Percentiles rank a stretch among this genome's conserved stretches.
Conservation (phyloP, 1,284 basidiomycete species). For the Marasmius tenuissimus region DNA sequence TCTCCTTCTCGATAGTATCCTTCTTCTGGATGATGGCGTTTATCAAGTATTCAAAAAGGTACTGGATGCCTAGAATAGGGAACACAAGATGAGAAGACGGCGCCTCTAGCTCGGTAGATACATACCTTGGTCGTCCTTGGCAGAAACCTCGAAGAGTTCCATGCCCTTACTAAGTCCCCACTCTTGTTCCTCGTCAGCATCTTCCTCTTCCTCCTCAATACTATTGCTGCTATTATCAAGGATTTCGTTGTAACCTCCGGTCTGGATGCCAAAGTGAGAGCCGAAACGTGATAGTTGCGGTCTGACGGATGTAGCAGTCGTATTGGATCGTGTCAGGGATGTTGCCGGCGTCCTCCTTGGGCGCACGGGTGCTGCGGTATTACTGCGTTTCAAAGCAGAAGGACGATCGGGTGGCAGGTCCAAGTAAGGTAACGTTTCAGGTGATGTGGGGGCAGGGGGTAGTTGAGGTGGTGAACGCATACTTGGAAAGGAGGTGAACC, state of each 20-base stretch:
- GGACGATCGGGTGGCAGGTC: conserved; percentile 45
- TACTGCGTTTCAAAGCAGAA: conserved; percentile 47
- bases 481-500: conserved; percentile 80
- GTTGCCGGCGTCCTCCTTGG: conserved; percentile 35
- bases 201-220: conserved; percentile 61
- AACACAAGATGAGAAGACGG: conserved; percentile 10
- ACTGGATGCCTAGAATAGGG: conserved; percentile 60
- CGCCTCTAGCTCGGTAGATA: conserved; percentile 10
- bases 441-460: conserved; percentile 39
- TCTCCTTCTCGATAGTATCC: conserved; percentile 76
- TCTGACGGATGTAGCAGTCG: conserved; percentile 37
- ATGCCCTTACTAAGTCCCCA: conserved; percentile 80
- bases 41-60: conserved; percentile 76
- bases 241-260: conserved; percentile 52
- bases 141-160: conserved; percentile 83
- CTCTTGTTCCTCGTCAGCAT: conserved; percentile 56
- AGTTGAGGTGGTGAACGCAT: conserved; percentile 54
- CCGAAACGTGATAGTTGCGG: conserved; percentile 56
- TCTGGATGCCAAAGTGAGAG: conserved; percentile 48
- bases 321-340: conserved; percentile 46
- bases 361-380: conserved; percentile 40
- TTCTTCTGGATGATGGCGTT: conserved; percentile 73
- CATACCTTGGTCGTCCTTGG: conserved; percentile 80
- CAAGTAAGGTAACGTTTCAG: conserved; percentile 52
- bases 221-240: conserved; percentile 64